Evolutionary conservation across 2,329 filamentous ascomycete genomes (phyloP).

Genomic region (Xylaria polymorpha): DNA sequence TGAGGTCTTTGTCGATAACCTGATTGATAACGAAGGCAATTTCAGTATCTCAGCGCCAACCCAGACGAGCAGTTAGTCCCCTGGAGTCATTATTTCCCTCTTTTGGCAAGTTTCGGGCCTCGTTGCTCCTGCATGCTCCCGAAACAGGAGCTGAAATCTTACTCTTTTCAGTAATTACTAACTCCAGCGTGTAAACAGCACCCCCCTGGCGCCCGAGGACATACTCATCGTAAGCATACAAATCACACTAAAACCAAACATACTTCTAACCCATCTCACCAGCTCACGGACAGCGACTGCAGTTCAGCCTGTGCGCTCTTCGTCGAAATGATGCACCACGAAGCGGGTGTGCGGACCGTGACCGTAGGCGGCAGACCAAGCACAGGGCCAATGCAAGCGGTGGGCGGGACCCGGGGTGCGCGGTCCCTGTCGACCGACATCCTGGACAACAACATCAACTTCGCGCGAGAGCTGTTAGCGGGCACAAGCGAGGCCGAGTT

Average conservation of each 20-base stretch:
- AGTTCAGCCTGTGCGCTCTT: slow-evolving; percentile 50
- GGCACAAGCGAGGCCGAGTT: slow-evolving; percentile 23
- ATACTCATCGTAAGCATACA: slow-evolving; percentile 34
- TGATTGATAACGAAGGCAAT: background rate
- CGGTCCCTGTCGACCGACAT: slow-evolving; percentile 44
- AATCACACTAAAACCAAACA: background rate
- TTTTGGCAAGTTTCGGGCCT: too few relatives aligned
- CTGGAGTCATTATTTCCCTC: too few relatives aligned
- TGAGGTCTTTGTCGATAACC: slow-evolving; percentile 31
- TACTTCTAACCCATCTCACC: background rate
- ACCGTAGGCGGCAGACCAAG: slow-evolving; percentile 65
- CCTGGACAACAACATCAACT: slow-evolving; percentile 37
- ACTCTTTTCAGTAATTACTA: too few relatives aligned
- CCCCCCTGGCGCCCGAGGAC: slow-evolving; percentile 35
- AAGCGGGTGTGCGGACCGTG: slow-evolving; percentile 51
- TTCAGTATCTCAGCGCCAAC: background rate
- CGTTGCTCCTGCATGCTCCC: too few relatives aligned
- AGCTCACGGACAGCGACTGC: slow-evolving; percentile 49
- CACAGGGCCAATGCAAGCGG: slow-evolving; percentile 66
- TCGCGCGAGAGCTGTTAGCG: slow-evolving; percentile 16
- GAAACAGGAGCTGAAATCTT: too few relatives aligned
- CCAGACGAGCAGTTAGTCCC: background rate
- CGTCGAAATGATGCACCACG: slow-evolving; percentile 48
- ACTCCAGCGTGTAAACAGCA: too few relatives aligned
- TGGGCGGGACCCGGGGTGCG: slow-evolving; percentile 73